Base-by-base conservation (phyloP, 1,284 basidiomycete species). In the Leccinum brunneo-olivaceum region DNA sequence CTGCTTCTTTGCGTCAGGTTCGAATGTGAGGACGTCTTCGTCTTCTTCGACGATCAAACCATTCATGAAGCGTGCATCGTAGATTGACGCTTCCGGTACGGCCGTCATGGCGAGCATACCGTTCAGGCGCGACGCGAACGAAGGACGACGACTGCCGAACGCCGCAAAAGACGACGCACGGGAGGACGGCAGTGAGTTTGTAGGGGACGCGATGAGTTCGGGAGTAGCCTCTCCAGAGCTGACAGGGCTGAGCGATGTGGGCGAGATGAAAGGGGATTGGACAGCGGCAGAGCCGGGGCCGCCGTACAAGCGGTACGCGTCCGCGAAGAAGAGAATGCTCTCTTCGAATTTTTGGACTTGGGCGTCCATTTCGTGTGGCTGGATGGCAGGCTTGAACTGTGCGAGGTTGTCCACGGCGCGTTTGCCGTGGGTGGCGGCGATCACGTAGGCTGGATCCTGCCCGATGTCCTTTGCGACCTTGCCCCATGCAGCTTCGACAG, bases 401-500 rank as follows among this genome's bases (percentile, higher is more conserved):
- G 68, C 60, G 41, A 83, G 69, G 59, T 83, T 83, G 65, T 83
- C 80, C 52, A 79, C 68, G 6, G 79, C 80, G 36, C 81, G 79
- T 58, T 85, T 81, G 56, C 85, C 85, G 60, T 88, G 85, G 11
- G 84, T 87, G 32, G 81, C 81, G 24, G 76, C 76, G 57, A 83
- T 83, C 48, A 84, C 78, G 45, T 74, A 70, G 47, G 66, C 67
- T 10, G 79, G 80, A 61, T 84, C 79, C 60, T 79, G 74, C 41
- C 78, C 79, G 36, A 84, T 74, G 60, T 84, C 81, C 34, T 68
- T 67, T 3, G 85, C 84, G 39, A 88, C 83, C 53, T 80, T 81
- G 27, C 76, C 76, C 85, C 85, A 88, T 6, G 85, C 85, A 6
- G 82, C 81, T 61, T 88, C 85, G 50, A 87, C 82, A 8, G 85